These are phyloP conservation scores for Dactylella cylindrospora DNA, from an alignment of 2,329 filamentous ascomycete species.

Conservation along the genomic window DNA sequence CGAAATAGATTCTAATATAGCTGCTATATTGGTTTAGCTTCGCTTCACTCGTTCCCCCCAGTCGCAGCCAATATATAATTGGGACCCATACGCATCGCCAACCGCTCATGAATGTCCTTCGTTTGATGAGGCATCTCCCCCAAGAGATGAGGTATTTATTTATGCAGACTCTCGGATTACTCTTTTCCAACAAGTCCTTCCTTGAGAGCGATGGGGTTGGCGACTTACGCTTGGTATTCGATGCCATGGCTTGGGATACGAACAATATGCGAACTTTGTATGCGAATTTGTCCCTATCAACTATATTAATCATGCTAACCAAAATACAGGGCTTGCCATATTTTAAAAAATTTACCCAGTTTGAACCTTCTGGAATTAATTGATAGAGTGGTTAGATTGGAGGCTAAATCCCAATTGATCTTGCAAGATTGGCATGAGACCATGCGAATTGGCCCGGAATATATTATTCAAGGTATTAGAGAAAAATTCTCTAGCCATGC, in stretches of 20 bases:
- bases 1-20: background rate
- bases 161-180: background rate
- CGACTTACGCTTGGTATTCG: background rate
- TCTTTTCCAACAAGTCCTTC: background rate
- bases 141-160: background rate
- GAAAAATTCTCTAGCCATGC: background rate
- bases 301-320: background rate
- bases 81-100: too few relatives aligned
- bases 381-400: background rate
- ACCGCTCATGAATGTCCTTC: too few relatives aligned
- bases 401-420: background rate
- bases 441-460: background rate
- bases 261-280: background rate
- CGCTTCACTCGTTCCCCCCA: background rate
- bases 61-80: background rate
- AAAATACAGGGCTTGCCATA: too few relatives aligned
- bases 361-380: too few relatives aligned
- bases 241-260: background rate
- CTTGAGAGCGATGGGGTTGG: background rate
- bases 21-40: background rate
- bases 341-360: too few relatives aligned
- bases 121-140: background rate
- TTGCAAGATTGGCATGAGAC: background rate
- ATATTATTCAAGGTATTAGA: conserved; percentile 20
- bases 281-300: background rate